Evolutionary conservation across 2,329 filamentous ascomycete genomes (phyloP), one percentile per base, ranked within the genome.

Genomic region (Beauveria scarabaeidicola): DNA sequence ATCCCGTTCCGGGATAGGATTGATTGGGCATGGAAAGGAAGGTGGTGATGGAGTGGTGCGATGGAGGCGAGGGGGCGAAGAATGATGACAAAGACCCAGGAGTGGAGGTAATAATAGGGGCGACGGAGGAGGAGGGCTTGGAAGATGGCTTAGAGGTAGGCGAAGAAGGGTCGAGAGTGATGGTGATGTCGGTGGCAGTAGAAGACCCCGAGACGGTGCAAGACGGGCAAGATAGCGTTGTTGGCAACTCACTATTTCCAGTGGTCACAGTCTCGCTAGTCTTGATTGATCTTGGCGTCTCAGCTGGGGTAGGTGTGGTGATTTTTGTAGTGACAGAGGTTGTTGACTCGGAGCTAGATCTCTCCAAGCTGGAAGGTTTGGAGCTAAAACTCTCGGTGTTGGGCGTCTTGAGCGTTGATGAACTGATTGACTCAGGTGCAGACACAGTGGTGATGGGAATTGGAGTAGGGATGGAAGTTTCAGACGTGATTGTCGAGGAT

Each of bases 181-280:
- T 40, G 25, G 56, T 58, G 21, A 58, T 58, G 25, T 58, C 56
- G 47, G 55, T 52, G 36, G 36, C 25, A n/a, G 40, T 38, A 23
- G 36, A 38, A n/a, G 36, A 52, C 41, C 32, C 40, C 21, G 57
- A 51, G 56, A 48, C 38, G 47, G 41, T 55, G 32, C 47, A 23
- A 46, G 58, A 54, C 27, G 51, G 44, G 25, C 52, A 63, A 48
- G 52, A 48, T 43, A 23, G 51, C 23, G 55, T 52, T n/a, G 55
- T 32, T 48, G 19, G 57, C 40, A 44, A 53, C 57, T 59, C 57
- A 59, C 57, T 40, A 21, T 13, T 47, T 47, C 40, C 29, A 56
- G 58, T 52, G 36, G 55, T 52, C 27, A 56, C 46, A 44, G 54
- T 50, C 19, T 57, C 40, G 52, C 58, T 51, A 29, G 41, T 53